These are phyloP conservation scores for Jaminaea rosea DNA, from an alignment of 1,284 basidiomycete genomes.

Conservation along the genomic window DNA sequence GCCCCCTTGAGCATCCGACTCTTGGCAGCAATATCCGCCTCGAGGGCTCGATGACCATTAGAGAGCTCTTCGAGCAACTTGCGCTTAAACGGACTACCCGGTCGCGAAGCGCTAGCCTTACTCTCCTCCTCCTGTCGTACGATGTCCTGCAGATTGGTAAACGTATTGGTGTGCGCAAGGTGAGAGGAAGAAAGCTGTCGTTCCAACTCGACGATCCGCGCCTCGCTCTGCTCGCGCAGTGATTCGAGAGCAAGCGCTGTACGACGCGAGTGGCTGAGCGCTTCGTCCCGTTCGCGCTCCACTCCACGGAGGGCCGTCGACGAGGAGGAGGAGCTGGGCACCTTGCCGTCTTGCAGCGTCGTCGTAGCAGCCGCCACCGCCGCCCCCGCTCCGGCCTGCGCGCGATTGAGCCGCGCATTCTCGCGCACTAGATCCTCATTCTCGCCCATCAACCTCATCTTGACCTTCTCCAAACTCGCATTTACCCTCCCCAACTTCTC, in stretches of 20 bases:
- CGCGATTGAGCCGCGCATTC: conserved; percentile 54
- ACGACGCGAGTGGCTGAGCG: conserved; percentile 53
- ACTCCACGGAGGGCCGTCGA: conserved; percentile 49
- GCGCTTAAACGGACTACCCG: conserved; percentile 22
- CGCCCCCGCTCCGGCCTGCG: conserved; percentile 5
- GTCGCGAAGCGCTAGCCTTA: conserved; percentile 11
- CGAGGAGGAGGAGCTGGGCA: conserved; percentile 9
- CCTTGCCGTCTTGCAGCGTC: neutral
- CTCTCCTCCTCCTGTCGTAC: no score
- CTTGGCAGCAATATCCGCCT: conserved; percentile 40
- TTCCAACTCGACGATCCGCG: conserved; percentile 60
- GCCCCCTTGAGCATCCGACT: conserved; percentile 23
- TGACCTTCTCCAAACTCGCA: conserved; percentile 71
- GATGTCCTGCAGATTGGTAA: conserved; percentile 38
- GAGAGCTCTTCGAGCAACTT: conserved; percentile 63
- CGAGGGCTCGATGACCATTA: conserved; percentile 39
- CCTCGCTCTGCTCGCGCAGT: conserved; percentile 61
- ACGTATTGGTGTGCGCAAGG: conserved; percentile 48
- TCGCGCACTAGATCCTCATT: conserved; percentile 73
- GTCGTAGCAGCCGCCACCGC: conserved; percentile 7
- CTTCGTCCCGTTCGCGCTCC: conserved; percentile 40
- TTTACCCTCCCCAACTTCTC: no score
- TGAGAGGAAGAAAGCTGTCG: conserved; percentile 28
- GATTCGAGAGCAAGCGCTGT: conserved; percentile 62
- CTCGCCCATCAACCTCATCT: conserved; percentile 66